Evolutionary conservation across 2,329 filamentous ascomycete genomes (phyloP), one percentile per base, ranked within the genome.

Genomic region (Blastomyces emzantsi): DNA sequence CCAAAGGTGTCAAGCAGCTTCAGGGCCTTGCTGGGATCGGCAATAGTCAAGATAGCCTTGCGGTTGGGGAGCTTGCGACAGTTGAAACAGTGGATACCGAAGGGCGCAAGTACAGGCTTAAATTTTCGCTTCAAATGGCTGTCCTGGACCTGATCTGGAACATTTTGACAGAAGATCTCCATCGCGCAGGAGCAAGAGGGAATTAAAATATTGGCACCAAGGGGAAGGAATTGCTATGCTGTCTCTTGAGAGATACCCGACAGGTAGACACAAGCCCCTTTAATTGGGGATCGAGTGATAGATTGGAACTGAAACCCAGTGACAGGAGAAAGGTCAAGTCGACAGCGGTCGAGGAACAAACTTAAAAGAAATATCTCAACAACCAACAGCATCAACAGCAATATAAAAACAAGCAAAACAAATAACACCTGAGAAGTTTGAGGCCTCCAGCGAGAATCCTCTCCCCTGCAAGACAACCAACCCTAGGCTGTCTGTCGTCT

Each of bases 121-220:
- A 72, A 63, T 61, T 70, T 68, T 54, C 60, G 69, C 45, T 59
- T 66, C 47, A 72, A 45, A 52, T 69, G 69, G 19, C 63, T 64
- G 15, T 64, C 60, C 28, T 66, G 64, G 17, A 70, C 60, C 30
- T 68, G 66, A n/a, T 66, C 64, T 5, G 69, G 69, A 30, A 72
- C 59, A 41, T 70, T 70, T 56, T 68, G 66, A 60, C 69, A 70
- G 41, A 70, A 70, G n/a, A 72, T 68, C 41, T 72, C 69, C 69
- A 72, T 72, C 22, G 56, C 28, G 52, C n/a, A 25, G 33, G 13
- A 19, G 43, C n/a, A 41, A 4, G 1, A 11, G 36, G 30, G 2
- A 8, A 4, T 22, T 33, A 5, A 36, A n/a, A 17, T 22, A 39
- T n/a, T 36, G 9, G n/a, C 11, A 39, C 28, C 6, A 55, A 39